These are phyloP conservation scores for Fraxinus platypoda DNA, from an alignment of 305 asterid genomes.

Conservation along the genomic window DNA sequence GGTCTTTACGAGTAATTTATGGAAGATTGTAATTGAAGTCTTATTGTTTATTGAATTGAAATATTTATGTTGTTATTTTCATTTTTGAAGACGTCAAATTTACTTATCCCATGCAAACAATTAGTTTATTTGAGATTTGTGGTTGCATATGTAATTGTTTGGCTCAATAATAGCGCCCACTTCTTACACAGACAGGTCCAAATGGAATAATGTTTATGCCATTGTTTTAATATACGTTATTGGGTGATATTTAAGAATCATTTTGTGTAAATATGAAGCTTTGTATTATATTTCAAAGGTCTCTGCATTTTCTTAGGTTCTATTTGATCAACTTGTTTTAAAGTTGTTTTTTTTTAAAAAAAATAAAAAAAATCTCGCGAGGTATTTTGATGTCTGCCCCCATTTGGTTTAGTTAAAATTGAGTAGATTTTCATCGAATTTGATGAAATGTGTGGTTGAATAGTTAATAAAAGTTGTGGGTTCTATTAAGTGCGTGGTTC, in stretches of 20 bases:
- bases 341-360: no score
- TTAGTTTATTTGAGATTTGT: background rate
- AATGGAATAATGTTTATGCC: background rate
- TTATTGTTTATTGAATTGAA: background rate
- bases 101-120: background rate
- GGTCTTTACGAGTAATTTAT: conserved; percentile 1
- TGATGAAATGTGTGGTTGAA: no score
- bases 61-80: background rate
- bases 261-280: background rate
- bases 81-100: background rate
- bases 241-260: background rate
- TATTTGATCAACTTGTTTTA: background rate
- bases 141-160: background rate
- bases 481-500: no score
- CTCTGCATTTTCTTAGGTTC: background rate
- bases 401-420: no score
- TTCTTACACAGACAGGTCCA: background rate
- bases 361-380: no score
- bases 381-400: background rate
- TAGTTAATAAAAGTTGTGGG: no score
- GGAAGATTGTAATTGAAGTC: background rate
- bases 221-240: background rate
- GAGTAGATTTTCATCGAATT: no score
- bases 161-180: background rate
- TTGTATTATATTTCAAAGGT: background rate